Conservation (phyloP, 495 filamentous ascomycete species). For the Talaromyces adpressus region DNA sequence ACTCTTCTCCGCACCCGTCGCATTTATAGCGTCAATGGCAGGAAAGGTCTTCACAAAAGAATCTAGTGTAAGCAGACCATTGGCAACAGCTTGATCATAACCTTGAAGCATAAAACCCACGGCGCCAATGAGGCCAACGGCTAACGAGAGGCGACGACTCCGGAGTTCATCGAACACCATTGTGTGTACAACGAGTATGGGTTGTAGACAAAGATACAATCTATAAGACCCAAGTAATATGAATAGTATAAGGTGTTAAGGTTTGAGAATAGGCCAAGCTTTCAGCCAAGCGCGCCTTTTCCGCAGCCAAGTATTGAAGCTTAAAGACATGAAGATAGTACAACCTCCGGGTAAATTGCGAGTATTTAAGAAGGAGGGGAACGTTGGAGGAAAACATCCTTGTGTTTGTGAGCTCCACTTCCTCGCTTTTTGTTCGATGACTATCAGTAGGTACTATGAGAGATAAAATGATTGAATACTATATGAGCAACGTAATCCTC, state of each 20-base stretch:
- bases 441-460: background rate
- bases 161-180: background rate
- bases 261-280: background rate
- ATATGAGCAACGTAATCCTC: no score
- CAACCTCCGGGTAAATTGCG: background rate
- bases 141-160: background rate
- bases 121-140: slow-evolving; percentile 9
- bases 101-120: slow-evolving; percentile 15
- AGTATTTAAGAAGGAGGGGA: background rate
- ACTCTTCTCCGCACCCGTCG: background rate
- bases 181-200: background rate
- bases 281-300: slow-evolving; percentile 3
- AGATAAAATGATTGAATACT: background rate
- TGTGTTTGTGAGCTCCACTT: background rate
- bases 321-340: background rate
- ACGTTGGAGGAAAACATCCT: background rate
- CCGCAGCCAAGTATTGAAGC: background rate
- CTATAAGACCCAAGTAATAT: no score
- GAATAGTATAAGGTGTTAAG: background rate
- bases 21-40: slow-evolving; percentile 5
- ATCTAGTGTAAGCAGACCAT: slow-evolving; percentile 13
- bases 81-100: slow-evolving; percentile 17
- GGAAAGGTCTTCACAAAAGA: slow-evolving; percentile 13
- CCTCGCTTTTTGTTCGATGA: background rate
- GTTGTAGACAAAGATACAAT: no score